Evolutionary conservation across 2,329 filamentous ascomycete species (phyloP), one percentile per base, ranked within the genome.

Genomic region (Aspergillus alliaceus): DNA sequence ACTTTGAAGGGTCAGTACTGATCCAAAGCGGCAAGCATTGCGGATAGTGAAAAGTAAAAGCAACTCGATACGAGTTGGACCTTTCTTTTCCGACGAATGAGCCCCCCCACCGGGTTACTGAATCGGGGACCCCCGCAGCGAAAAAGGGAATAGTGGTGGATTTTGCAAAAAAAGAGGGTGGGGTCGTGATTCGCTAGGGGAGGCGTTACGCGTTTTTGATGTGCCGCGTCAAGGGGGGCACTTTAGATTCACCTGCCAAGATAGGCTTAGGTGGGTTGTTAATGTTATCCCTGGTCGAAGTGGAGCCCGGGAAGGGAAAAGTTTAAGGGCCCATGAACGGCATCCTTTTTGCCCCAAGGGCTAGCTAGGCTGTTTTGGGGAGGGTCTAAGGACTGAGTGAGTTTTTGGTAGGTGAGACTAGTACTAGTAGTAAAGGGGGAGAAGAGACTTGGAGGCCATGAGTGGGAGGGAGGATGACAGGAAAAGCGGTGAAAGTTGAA

Each of bases 131-230:
- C 62, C 59, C 57, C 56, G 59, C 61, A 60, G 55, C 54, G n/a
- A 15, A 48, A 54, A 62, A 54, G 44, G 59, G 63, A 53, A 59
- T 60, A 61, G 57, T 39, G 47, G 55, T 56, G 53, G 51, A 27
- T 47, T 32, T 35, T 51, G n/a, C 32, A 24, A 27, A 27, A 11
- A 37, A n/a, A 14, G 27, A 11, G 25, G 22, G 4, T 14, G 20
- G 27, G 27, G 9, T 11, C 14, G 18, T 62, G 40, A 64, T 60
- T 64, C 59, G 63, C 25, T 25, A 9, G n/a, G 31, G 24, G 29
- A 22, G 24, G 46, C 32, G 60, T 65, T 64, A 66, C 64, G 64
- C 64, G 61, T 64, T 63, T 64, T 56, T 59, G 61, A 65, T 65
- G 59, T 65, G 61, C 63, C 63, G 64, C 62, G 63, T 62, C 54